These are phyloP conservation scores for Fusarium tricinctum DNA, from an alignment of 2,329 filamentous ascomycete genomes.

Conservation along the genomic window DNA sequence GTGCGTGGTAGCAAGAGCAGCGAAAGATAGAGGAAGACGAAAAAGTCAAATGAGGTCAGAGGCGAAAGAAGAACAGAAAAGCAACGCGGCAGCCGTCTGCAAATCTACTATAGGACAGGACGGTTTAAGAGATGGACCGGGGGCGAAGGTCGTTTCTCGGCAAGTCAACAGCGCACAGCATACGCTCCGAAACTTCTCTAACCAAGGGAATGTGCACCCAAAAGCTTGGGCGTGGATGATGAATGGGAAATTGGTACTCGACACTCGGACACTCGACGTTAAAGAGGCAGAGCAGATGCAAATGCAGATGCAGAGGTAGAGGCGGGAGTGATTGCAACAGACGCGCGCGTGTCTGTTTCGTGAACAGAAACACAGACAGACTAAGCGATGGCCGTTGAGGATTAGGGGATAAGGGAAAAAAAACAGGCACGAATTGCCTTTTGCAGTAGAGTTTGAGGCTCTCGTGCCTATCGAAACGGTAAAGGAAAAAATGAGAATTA, in stretches of 20 bases:
- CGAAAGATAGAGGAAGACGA: constrained; percentile 47
- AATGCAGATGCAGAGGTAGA: background rate
- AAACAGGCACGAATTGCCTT: constrained; percentile 27
- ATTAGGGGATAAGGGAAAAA: constrained; percentile 35
- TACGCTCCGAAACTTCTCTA: constrained; percentile 27
- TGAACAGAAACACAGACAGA: constrained; percentile 25
- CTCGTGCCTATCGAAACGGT: constrained; percentile 40
- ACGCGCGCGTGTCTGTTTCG: constrained; percentile 25
- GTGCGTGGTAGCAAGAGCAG: constrained; percentile 48
- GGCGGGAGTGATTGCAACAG: constrained; percentile 16
- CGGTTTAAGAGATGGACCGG: constrained; percentile 41
- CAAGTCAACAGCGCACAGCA: constrained; percentile 40
- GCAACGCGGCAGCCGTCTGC: constrained; percentile 40
- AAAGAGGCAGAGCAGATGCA: constrained; percentile 20
- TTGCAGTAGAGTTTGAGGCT: constrained; percentile 46
- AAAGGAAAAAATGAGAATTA: constrained; percentile 18
- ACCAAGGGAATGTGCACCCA: constrained; percentile 14
- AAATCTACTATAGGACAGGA: constrained; percentile 44
- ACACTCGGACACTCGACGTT: constrained; percentile 35
- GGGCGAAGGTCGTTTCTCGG: constrained; percentile 43
- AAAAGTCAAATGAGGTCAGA: constrained; percentile 60
- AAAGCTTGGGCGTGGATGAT: constrained; percentile 24
- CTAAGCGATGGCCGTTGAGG: constrained; percentile 25
- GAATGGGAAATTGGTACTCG: constrained; percentile 10
- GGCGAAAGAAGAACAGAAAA: constrained; percentile 48